A percentile compares a stretch with the other conserved stretches of the same genome.
These are phyloP conservation scores for Linnemannia schmuckeri DNA, from an alignment of 192 early-diverging fungal genomes.

Conservation along the genomic window DNA sequence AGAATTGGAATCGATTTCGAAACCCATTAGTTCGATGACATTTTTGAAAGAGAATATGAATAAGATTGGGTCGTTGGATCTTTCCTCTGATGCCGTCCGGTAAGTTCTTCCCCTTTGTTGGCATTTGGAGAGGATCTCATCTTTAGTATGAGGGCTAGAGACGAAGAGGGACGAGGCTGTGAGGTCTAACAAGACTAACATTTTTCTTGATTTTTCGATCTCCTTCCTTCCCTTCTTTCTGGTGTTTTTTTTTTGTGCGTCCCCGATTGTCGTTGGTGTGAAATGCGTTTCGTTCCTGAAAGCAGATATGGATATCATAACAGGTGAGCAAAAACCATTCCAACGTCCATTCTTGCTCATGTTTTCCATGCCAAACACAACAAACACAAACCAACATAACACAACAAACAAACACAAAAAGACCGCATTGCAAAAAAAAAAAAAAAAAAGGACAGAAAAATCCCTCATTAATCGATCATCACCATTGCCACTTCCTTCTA, in stretches of 20 bases:
- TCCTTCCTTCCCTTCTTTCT: background rate
- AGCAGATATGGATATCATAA: constrained; percentile 51
- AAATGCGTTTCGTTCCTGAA: constrained; percentile 2
- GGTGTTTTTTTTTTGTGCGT: background rate
- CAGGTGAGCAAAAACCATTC: constrained; percentile 10
- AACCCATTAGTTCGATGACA: constrained; percentile 43
- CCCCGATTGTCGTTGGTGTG: background rate
- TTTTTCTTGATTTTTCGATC: constrained; percentile 11
- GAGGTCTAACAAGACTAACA: background rate
- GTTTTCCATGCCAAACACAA: too few species aligned
- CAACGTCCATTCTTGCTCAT: too few species aligned
- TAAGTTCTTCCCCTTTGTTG: background rate
- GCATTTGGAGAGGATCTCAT: too few species aligned
- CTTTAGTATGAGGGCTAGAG: background rate
- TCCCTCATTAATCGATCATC: background rate
- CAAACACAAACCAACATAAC: too few species aligned
- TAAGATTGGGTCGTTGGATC: constrained; percentile 45
- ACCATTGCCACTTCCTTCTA: too few species aligned
- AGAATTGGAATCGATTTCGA: constrained; percentile 40
- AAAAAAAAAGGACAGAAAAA: background rate
- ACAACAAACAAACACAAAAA: background rate
- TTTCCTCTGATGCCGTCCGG: constrained; percentile 37
- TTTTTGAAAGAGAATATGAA: constrained; percentile 46
- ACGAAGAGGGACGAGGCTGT: background rate
- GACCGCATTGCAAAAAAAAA: background rate